Percentiles rank a stretch among this genome's conserved stretches.
phyloP scores from a whole-genome alignment of 2,329 filamentous ascomycete species.

The Fusarium sterilihyphosum region DNA sequence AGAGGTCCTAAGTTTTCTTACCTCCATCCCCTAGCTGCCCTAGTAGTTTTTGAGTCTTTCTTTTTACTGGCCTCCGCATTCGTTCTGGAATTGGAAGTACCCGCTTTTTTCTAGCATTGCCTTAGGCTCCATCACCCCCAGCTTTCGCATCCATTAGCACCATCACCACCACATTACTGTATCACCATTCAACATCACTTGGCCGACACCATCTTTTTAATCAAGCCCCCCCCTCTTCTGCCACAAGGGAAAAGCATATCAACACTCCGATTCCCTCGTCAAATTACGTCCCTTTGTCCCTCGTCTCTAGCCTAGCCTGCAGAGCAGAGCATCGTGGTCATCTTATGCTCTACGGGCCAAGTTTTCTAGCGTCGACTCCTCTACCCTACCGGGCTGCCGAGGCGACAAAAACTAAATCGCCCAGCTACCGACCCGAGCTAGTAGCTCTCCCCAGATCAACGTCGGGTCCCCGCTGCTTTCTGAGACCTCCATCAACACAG shows the following conservation, averaged over 20 bases:
- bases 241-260: constrained; percentile 37
- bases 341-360: constrained; percentile 28
- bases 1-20: background rate
- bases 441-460: constrained; percentile 42
- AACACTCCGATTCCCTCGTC: constrained; percentile 28
- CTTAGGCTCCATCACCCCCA: constrained; percentile 18
- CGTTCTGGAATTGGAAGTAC: constrained; percentile 7
- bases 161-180: constrained; percentile 13
- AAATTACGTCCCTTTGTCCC: background rate
- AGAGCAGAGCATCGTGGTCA: constrained; percentile 15
- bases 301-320: background rate
- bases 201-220: constrained; percentile 34
- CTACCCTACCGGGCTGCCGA: constrained; percentile 30
- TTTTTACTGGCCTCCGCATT: constrained; percentile 14
- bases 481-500: constrained; percentile 21
- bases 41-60: background rate
- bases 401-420: constrained; percentile 31
- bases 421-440: constrained; percentile 35
- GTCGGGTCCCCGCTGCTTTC: constrained; percentile 17
- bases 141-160: background rate
- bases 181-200: constrained; percentile 24
- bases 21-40: background rate
- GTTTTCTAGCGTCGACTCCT: constrained; percentile 31
- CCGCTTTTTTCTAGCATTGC: constrained; percentile 4
- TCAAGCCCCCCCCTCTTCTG: constrained; percentile 15